Base-by-base conservation (phyloP, 345 rosid genomes). In the Trapa incisa region DNA sequence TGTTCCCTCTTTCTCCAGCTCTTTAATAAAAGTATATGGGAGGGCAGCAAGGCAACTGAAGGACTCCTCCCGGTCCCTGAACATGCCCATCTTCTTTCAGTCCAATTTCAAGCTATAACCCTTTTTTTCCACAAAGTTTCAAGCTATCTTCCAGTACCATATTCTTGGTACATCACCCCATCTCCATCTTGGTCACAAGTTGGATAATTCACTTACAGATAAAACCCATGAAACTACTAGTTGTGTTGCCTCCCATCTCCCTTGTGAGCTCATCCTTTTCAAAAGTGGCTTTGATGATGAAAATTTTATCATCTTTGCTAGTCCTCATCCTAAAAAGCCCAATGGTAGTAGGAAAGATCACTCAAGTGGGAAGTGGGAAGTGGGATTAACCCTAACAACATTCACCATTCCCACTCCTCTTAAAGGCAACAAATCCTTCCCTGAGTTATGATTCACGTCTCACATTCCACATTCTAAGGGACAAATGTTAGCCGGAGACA, bases 41-140 rank as follows among this genome's bases (percentile, higher is more conserved):
- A 93, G 87, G 16, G 96, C 96, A 76, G 96, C 97, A 32, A 94
- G 96, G 15, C 92, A 92, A 75, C 90, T 87, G 81, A 90, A 78
- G 17, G 97, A 93, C 4, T 96, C 98, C 79, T 90, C 94, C 0
- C 96, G 97, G 74, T 93, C 88, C 81, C 90, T 93, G 53, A 88
- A 90, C 17, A 93, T 90, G 98, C 72, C 88, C 94, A 45, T 88
- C 96, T 66, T 90, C 96, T 37, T 93, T 93, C 80, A 90, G 47
- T 86, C 88, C 97, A 74, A 90, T 82, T 82, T 90, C 98, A 76
- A 93, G 90, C 80, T 88, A 92, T 71, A 22, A 22, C 29, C 29
- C 29, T 22, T 22, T 22, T 22, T 22, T 22, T 22, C 29, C 29
- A 22, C 29, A 22, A 22, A 74, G 88, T 82, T 82, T 90, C 98